phyloP scores from a whole-genome alignment of 164 flowering plant genomes.

The Pachysandra terminalis region DNA sequence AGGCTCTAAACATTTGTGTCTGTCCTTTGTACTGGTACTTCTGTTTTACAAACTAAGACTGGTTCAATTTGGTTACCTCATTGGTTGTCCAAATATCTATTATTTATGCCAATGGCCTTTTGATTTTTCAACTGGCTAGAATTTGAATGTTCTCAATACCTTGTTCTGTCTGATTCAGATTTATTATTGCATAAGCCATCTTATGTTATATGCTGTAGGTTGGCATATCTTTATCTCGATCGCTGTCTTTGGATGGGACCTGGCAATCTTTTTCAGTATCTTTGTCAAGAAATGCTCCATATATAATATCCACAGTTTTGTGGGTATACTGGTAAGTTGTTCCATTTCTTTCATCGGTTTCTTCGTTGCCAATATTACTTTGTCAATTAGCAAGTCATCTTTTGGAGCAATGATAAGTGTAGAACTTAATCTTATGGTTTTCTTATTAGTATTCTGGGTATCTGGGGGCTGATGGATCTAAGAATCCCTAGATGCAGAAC shows the following conservation, averaged over 20 bases:
- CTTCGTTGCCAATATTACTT: not conserved
- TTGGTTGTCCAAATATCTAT: too few species aligned
- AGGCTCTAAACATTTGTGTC: constrained; percentile 94
- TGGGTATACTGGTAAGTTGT: constrained; percentile 82
- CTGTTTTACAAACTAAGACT: constrained; percentile 41
- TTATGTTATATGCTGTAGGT: constrained; percentile 49
- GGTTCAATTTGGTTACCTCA: not conserved
- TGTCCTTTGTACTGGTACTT: constrained; percentile 65
- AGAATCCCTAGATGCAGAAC: too few species aligned
- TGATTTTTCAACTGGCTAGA: not conserved
- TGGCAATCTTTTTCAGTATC: constrained; percentile 68
- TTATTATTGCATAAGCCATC: constrained; percentile 4
- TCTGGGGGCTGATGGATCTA: too few species aligned
- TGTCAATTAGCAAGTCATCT: not conserved
- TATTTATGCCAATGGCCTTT: too few species aligned
- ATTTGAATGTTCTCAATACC: not conserved
- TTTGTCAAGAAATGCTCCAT: constrained; percentile 63
- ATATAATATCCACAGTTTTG: constrained; percentile 67
- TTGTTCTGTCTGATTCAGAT: not conserved
- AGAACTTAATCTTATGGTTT: too few species aligned
- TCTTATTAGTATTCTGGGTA: too few species aligned
- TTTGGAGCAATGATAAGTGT: not conserved
- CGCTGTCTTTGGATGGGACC: constrained; percentile 67
- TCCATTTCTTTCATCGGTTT: constrained; percentile 5
- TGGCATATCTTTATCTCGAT: constrained; percentile 60